Evolutionary conservation across 2,329 filamentous ascomycete species (phyloP).

Genomic region (Pseudogymnoascus verrucosus): DNA sequence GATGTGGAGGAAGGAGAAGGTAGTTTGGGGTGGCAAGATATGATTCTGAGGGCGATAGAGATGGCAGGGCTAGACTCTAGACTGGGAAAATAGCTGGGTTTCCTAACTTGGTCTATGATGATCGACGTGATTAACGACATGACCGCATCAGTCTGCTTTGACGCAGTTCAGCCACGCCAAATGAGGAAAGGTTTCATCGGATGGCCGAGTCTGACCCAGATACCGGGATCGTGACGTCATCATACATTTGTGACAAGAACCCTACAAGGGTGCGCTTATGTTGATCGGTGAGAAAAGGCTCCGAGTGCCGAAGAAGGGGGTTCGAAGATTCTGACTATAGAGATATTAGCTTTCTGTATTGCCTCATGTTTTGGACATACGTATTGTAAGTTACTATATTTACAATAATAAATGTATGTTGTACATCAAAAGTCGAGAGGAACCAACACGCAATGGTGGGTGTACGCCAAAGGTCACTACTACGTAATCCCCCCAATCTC

Average conservation of each 20-base stretch:
- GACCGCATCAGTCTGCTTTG: conserved; percentile 1
- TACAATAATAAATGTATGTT: neutral
- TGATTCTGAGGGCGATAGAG: neutral
- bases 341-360: neutral
- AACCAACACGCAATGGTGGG: neutral
- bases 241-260: conserved; percentile 1
- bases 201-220: neutral
- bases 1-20: neutral
- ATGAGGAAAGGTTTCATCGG: neutral
- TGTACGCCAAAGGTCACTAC: neutral
- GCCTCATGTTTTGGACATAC: neutral
- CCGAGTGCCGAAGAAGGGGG: neutral
- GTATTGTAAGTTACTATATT: neutral
- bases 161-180: neutral
- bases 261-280: neutral
- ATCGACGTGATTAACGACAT: neutral
- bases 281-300: neutral
- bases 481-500: neutral
- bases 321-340: neutral
- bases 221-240: neutral
- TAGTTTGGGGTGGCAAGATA: neutral
- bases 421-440: neutral
- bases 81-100: conserved; percentile 4
- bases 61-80: neutral
- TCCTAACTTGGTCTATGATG: conserved; percentile 4